These are phyloP conservation scores for Penicillium thymicola DNA, from an alignment of 2,329 filamentous ascomycete species.

Conservation along the genomic window DNA sequence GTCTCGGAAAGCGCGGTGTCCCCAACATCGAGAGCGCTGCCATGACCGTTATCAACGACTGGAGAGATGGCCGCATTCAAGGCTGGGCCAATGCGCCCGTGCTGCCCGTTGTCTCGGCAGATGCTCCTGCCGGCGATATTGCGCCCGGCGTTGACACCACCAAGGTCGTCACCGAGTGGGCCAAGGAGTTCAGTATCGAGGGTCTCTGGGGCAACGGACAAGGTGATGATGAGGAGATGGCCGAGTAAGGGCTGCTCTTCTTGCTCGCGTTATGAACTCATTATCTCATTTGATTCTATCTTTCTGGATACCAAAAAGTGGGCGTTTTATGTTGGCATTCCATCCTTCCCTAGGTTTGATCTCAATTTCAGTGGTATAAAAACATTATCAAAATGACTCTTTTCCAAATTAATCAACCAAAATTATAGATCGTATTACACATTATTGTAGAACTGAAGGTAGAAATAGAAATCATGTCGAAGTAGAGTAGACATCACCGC, in stretches of 20 bases:
- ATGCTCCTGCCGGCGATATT: constrained; percentile 30
- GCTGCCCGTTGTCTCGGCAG: constrained; percentile 50
- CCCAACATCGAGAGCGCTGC: constrained; percentile 86
- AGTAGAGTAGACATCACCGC: constrained; percentile 7
- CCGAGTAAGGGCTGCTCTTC: constrained; percentile 30
- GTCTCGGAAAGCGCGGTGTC: constrained; percentile 82
- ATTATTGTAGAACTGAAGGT: not conserved
- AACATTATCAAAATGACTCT: not conserved
- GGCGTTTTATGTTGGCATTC: constrained; percentile 25
- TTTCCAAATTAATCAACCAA: not conserved
- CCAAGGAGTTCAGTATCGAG: constrained; percentile 90
- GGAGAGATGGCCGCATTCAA: constrained; percentile 91
- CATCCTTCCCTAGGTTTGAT: constrained; percentile 17
- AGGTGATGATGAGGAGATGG: constrained; percentile 40
- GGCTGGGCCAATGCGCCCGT: constrained; percentile 81
- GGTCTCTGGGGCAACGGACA: constrained; percentile 76
- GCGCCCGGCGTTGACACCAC: constrained; percentile 63
- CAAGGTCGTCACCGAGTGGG: constrained; percentile 88
- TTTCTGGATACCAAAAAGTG: constrained; percentile 35
- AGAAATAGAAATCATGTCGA: not conserved
- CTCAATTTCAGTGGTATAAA: constrained; percentile 13
- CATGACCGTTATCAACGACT: constrained; percentile 92
- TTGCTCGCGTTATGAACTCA: constrained; percentile 22
- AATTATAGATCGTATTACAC: not conserved
- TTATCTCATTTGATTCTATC: constrained; percentile 24